phyloP scores from a whole-genome alignment of 108 stramenopile species.

The Licmophora abbreviata region DNA sequence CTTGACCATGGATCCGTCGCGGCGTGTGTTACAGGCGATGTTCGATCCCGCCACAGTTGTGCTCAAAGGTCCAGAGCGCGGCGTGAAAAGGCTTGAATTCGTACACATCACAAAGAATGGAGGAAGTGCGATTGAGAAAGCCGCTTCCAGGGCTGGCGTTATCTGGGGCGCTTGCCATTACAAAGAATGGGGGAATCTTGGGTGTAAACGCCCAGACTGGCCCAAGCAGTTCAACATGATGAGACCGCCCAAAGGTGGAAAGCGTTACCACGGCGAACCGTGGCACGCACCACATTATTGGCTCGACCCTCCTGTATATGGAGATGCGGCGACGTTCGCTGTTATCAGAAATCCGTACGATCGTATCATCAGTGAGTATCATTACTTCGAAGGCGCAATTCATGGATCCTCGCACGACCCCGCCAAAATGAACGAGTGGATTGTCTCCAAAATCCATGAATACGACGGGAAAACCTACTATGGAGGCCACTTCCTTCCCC shows the following conservation, averaged over 20 bases:
- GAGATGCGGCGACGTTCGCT: slow-evolving; percentile 20
- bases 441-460: neutral
- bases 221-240: no score
- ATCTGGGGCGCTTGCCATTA: slow-evolving; percentile 14
- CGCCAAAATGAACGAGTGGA: neutral
- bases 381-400: slow-evolving; percentile 3
- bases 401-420: neutral
- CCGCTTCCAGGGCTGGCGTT: slow-evolving; percentile 9
- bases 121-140: slow-evolving; percentile 13
- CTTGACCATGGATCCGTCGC: no score
- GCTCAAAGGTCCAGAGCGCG: no score
- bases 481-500: slow-evolving; percentile 6
- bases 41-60: no score
- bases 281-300: neutral
- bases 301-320: slow-evolving; percentile 3
- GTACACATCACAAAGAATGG: slow-evolving; percentile 23
- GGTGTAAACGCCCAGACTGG: no score
- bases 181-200: neutral
- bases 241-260: neutral
- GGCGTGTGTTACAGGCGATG: no score
- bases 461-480: neutral
- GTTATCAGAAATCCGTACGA: slow-evolving; percentile 42
- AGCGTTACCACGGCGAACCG: neutral
- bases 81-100: slow-evolving; percentile 19
- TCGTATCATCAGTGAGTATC: slow-evolving; percentile 33